Base-by-base conservation (phyloP, 2,329 filamentous ascomycete genomes). In the Pleoardoris graminearum region DNA sequence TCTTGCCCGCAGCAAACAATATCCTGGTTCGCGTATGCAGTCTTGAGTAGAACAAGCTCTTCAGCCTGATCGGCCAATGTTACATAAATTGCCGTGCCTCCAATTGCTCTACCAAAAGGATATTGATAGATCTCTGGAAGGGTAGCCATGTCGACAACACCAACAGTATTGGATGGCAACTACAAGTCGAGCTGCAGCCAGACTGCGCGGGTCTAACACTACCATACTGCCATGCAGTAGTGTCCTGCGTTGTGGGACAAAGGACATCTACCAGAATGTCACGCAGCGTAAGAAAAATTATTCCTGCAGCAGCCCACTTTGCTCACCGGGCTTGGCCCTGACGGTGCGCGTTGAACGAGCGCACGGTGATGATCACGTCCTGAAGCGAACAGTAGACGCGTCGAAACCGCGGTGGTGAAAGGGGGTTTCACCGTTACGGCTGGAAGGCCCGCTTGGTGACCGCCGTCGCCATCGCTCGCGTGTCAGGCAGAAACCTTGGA, bases 321-420 rank as follows among this genome's bases (percentile, higher is more conserved):
- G 44, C 51, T 48, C 38, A 45, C 43, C n/a, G 14, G 23, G 27
- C 38, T 36, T 17, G 21, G 47, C 27, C 27, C 19, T 37, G 36
- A 23, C 29, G 37, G 42, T 35, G 21, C 39, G 39, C 48, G 37
- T 50, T 19, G 25, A 25, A 17, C 30, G 33, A 33, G 19, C 37
- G 30, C 50, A 38, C 36, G 27, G 44, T 38, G 44, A 33, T 32
- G 16, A 14, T 14, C 30, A 33, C 29, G 33, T 23, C 41, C 19
- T 53, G 58, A 62, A 60, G 59, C 59, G 60, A 65, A 61, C 51
- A 60, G 63, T 60, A 53, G 60, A 73, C 70, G 69, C 70, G 69
- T 73, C 64, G 52, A 68, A 62, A 67, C 58, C 52, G 52, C 60
- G 56, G 53, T 55, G 41, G 47, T 48, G 33, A 33, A 33, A 35